These are phyloP conservation scores for Hortiboletus flavorubellus DNA, from an alignment of 768 basidiomycete species.

Conservation along the genomic window DNA sequence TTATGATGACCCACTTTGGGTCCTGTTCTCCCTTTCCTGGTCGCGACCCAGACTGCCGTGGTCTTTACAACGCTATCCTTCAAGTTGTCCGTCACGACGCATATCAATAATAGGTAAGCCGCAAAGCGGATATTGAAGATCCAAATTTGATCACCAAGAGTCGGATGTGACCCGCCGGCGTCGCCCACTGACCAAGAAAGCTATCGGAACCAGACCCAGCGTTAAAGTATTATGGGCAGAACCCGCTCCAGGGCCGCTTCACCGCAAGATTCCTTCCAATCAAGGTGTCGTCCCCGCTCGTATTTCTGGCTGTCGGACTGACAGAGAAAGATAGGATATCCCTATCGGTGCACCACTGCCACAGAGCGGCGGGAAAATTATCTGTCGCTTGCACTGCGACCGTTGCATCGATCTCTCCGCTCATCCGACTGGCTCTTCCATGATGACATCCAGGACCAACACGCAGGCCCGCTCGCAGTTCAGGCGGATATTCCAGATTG, in stretches of 20 bases:
- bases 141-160: background rate
- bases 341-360: slow-evolving; percentile 14
- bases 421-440: slow-evolving; percentile 34
- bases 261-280: slow-evolving; percentile 23
- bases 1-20: slow-evolving; percentile 15
- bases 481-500: slow-evolving; percentile 51
- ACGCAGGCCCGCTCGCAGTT: slow-evolving; percentile 40
- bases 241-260: slow-evolving; percentile 19
- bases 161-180: background rate
- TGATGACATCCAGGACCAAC: slow-evolving; percentile 40
- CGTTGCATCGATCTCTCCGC: slow-evolving; percentile 18
- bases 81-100: slow-evolving; percentile 2
- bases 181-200: slow-evolving; percentile 2
- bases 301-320: slow-evolving; percentile 26
- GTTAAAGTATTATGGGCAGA: slow-evolving; percentile 21
- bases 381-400: slow-evolving; percentile 30
- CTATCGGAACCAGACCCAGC: slow-evolving; percentile 6
- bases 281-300: slow-evolving; percentile 20
- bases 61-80: background rate
- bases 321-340: slow-evolving; percentile 5
- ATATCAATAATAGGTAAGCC: slow-evolving; percentile 12
- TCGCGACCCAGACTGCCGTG: slow-evolving; percentile 4
- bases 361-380: slow-evolving; percentile 32
- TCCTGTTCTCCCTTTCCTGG: slow-evolving; percentile 3
- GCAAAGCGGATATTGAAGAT: slow-evolving; percentile 23